A percentile compares a stretch with the other conserved stretches of the same genome.
Evolutionary conservation across 768 basidiomycete species (phyloP).

Genomic region (Agrocybe praecox): DNA sequence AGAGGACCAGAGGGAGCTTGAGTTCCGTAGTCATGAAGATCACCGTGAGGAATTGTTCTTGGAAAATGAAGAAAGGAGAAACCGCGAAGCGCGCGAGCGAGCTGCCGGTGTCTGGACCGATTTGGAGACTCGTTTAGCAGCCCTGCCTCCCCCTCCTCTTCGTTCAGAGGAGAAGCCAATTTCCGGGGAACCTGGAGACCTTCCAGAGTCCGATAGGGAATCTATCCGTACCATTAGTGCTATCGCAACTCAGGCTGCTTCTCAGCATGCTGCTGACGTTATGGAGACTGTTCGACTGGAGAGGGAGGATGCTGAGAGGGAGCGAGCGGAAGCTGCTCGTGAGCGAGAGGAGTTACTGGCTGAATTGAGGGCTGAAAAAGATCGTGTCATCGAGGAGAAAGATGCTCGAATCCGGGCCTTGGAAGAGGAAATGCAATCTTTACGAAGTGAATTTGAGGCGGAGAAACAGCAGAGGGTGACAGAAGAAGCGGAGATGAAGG

Average conservation of each 20-base stretch:
- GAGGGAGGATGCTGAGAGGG: constrained; percentile 57
- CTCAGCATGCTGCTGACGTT: constrained; percentile 59
- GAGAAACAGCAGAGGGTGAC: constrained; percentile 60
- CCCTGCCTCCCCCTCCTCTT: constrained; percentile 28
- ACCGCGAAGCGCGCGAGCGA: constrained; percentile 53
- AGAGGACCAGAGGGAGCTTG: constrained; percentile 64
- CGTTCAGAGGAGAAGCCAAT: constrained; percentile 6
- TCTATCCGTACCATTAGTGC: constrained; percentile 40
- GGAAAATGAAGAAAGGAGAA: constrained; percentile 49
- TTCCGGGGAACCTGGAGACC: constrained; percentile 20
- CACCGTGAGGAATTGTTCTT: constrained; percentile 41
- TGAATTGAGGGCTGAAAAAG: constrained; percentile 44
- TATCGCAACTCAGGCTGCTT: constrained; percentile 55
- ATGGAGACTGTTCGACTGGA: constrained; percentile 59
- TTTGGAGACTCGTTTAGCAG: constrained; percentile 37
- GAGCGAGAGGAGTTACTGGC: constrained; percentile 57
- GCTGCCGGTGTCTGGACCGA: constrained; percentile 48
- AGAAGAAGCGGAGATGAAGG: constrained; percentile 64
- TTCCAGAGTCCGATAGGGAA: constrained; percentile 33
- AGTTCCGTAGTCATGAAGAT: constrained; percentile 68
- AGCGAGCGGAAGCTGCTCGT: constrained; percentile 53
- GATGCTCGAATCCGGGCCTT: constrained; percentile 58
- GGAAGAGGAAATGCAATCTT: constrained; percentile 61
- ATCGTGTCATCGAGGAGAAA: constrained; percentile 53
- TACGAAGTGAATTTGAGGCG: constrained; percentile 61